Percentiles rank a stretch among this genome's conserved stretches.
Evolutionary conservation across 352 stramenopile genomes (phyloP).

Genomic region (Phytopythium delawarense): DNA sequence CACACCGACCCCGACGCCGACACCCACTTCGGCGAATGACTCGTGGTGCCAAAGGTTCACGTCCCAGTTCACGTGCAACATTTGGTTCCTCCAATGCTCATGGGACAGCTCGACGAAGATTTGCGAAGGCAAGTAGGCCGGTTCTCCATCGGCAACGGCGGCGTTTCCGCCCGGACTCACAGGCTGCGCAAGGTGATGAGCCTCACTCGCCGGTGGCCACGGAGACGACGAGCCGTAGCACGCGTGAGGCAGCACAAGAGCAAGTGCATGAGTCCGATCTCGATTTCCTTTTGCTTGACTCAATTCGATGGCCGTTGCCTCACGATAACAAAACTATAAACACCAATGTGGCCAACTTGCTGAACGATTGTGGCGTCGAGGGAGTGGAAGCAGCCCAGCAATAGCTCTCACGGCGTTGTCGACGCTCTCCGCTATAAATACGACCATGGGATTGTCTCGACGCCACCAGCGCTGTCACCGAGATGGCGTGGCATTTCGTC

Average conservation of each 20-base stretch:
- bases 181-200: no score
- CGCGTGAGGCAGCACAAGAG: neutral
- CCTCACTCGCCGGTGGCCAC: neutral
- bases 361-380: neutral
- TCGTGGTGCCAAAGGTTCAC: conserved; percentile 10
- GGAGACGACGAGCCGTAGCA: neutral
- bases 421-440: neutral
- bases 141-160: neutral
- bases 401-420: neutral
- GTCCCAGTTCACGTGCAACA: conserved; percentile 11
- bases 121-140: conserved; percentile 14
- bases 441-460: neutral
- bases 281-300: neutral
- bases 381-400: neutral
- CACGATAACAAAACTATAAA: neutral
- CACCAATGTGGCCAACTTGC: neutral
- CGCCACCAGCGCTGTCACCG: neutral
- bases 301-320: neutral
- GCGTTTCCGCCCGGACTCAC: neutral
- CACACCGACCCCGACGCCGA: conserved; percentile 34
- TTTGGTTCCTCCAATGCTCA: conserved; percentile 16
- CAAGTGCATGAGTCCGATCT: neutral
- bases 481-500: neutral
- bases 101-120: conserved; percentile 11
- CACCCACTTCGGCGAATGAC: conserved; percentile 34